A percentile compares a stretch with the other conserved stretches of the same genome.
Evolutionary conservation across 2,329 filamentous ascomycete genomes (phyloP).

Genomic region (Calycina marina): DNA sequence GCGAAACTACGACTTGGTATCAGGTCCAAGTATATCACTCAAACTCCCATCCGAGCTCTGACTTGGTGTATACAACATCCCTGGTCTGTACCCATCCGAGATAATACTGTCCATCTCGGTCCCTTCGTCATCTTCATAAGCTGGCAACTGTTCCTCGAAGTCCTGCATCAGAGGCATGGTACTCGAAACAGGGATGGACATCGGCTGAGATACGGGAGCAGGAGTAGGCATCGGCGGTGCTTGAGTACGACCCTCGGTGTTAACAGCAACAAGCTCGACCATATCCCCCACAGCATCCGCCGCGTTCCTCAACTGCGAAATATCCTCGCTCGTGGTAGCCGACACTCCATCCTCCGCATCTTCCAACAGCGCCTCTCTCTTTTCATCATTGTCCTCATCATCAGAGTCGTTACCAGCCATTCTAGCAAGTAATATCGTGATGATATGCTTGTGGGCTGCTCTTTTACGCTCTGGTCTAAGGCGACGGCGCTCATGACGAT

Average conservation of each 20-base stretch:
- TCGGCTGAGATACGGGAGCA: too few species aligned
- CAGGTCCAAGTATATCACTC: slow-evolving; percentile 15
- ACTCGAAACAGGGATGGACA: neutral
- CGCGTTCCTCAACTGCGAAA: slow-evolving; percentile 13
- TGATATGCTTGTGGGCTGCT: slow-evolving; percentile 10
- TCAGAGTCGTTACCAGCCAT: slow-evolving; percentile 6
- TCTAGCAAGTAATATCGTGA: slow-evolving; percentile 7
- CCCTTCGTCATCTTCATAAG: slow-evolving; percentile 5
- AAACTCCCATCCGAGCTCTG: slow-evolving; percentile 11
- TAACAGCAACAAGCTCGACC: too few species aligned
- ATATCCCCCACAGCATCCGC: slow-evolving; percentile 10
- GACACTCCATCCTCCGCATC: slow-evolving; percentile 13
- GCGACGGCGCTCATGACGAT: slow-evolving; percentile 9
- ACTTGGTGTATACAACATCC: slow-evolving; percentile 13
- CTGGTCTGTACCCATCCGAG: slow-evolving; percentile 19
- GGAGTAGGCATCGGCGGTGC: neutral
- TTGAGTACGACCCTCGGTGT: slow-evolving; percentile 4
- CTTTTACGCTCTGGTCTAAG: slow-evolving; percentile 10
- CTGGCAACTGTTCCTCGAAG: slow-evolving; percentile 1
- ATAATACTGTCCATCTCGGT: slow-evolving; percentile 10
- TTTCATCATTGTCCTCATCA: slow-evolving; percentile 13
- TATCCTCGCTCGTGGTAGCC: slow-evolving; percentile 14
- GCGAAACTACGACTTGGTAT: slow-evolving; percentile 16
- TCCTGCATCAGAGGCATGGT: neutral
- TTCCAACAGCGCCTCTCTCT: slow-evolving; percentile 7